Evolutionary conservation across 768 basidiomycete genomes (phyloP), one percentile per base, ranked within the genome.

Genomic region (Pulveroboletus sp.): DNA sequence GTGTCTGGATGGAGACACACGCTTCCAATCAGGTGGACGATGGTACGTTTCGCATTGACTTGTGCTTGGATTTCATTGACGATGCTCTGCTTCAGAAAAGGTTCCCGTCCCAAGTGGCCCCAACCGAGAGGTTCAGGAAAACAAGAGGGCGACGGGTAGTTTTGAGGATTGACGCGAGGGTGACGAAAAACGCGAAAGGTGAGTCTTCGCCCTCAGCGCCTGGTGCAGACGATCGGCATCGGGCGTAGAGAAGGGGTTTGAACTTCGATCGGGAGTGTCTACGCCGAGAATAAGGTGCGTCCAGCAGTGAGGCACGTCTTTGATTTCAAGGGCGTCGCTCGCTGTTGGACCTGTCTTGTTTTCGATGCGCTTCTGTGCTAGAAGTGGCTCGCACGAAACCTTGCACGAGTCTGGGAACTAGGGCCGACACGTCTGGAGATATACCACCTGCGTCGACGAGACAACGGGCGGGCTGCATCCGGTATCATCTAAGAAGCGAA

Each of bases 211-310:
- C n/a, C 27, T 29, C 27, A 29, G 6, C 12, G 27, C 27, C 27
- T 29, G 6, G 12, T 29, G 27, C 27, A 29, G 27, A 29, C 12
- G 27, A 29, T 29, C 27, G 27, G 27, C 6, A 6, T 12, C 27
- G 6, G 27, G 27, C 6, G 12, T 6, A 12, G 12, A 9, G 6
- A 17, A 20, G 32, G 29, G 5, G 7, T 17, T 4, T 7, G 26
- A 8, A 10, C 9, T 14, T 14, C 2, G 6, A 7, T 4, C 27
- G 6, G 2, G 17, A n/a, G 26, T 0, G 29, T 14, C 12, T 13
- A 45, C 23, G 17, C 26, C 5, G 45, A 29, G 23, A 50, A 57
- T 32, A 53, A 60, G 59, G 58, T 60, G 55, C 58, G 59, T 60
- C 58, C 58, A 49, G 24, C 47, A 30, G 59, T 51, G 51, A 47